Percentiles rank a stretch among this genome's conserved stretches.
Conservation (phyloP, 116 monocot species). For the Trichopus zeylanicus region DNA sequence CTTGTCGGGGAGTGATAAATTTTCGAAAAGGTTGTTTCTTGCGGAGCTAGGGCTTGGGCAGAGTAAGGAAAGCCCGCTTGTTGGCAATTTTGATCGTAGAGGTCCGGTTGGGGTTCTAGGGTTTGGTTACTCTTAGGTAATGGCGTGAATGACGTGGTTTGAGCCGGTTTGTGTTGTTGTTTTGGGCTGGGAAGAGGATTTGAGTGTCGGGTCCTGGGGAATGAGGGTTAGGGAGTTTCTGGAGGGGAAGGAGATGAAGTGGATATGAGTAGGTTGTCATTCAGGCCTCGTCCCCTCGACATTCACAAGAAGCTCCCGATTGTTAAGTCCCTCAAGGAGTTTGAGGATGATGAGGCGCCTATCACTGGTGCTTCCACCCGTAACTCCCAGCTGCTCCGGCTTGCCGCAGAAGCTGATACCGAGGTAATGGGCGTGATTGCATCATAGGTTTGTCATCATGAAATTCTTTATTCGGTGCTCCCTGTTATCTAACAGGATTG, state of each 20-base stretch:
- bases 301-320: slow-evolving; percentile 96
- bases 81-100: not conserved
- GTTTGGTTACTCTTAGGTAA: not conserved
- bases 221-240: not conserved
- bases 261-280: slow-evolving; percentile 93
- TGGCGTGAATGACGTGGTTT: not conserved
- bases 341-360: slow-evolving; percentile 80
- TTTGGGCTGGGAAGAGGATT: not conserved
- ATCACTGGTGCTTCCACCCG: slow-evolving; percentile 35
- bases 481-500: too few species aligned
- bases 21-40: not conserved
- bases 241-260: slow-evolving; percentile 36
- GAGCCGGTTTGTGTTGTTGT: not conserved
- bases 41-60: not conserved
- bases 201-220: not conserved
- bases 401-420: slow-evolving; percentile 46
- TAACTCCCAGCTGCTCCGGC: slow-evolving; percentile 52
- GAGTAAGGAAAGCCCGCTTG: not conserved
- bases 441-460: not conserved
- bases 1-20: not conserved
- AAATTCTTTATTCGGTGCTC: not conserved
- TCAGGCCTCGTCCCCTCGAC: slow-evolving; percentile 97
- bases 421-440: slow-evolving; percentile 34
- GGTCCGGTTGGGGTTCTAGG: not conserved
- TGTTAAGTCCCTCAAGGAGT: slow-evolving; percentile 84